These are phyloP conservation scores for Picea sitchensis DNA, from an alignment of 75 land plant genomes.

Conservation along the genomic window DNA sequence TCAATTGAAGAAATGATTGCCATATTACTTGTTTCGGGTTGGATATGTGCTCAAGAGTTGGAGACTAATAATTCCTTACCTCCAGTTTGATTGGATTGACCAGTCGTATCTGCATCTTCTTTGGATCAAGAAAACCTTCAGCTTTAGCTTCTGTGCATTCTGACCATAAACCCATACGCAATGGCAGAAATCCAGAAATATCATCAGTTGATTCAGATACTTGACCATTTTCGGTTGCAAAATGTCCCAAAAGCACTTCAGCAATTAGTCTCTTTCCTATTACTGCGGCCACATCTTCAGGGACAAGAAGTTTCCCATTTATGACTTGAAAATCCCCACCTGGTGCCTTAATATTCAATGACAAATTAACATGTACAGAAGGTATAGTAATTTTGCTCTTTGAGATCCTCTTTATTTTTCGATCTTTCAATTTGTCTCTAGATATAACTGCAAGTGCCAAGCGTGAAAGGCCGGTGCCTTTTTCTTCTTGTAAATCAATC, in stretches of 20 bases:
- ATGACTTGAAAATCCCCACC: conserved; percentile 26
- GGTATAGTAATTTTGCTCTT: conserved; percentile 9
- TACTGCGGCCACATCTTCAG: conserved; percentile 29
- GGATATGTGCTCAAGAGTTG: too few relatives aligned
- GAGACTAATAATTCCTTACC: conserved; percentile 8
- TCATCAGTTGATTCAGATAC: conserved; percentile 9
- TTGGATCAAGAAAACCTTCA: conserved; percentile 24
- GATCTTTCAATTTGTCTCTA: conserved; percentile 12
- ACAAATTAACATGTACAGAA: conserved; percentile 11
- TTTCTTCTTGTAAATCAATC: conserved; percentile 35
- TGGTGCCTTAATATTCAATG: conserved; percentile 19
- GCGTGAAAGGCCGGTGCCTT: conserved; percentile 20
- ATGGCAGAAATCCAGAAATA: conserved; percentile 12
- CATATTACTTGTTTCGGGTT: too few relatives aligned
- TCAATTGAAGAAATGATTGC: not conserved
- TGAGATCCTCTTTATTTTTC: conserved; percentile 5
- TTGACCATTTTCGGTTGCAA: conserved; percentile 22
- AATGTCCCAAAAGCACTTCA: conserved; percentile 23
- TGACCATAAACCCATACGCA: conserved; percentile 28
- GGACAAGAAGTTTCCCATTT: conserved; percentile 27
- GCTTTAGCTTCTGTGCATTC: conserved; percentile 34
- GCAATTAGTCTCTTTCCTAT: conserved; percentile 25
- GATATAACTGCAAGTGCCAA: conserved; percentile 30
- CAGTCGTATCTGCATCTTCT: conserved; percentile 18
- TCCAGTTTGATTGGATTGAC: conserved; percentile 34